These are phyloP conservation scores for Diospyros kaki DNA, from an alignment of 148 eudicot genomes.

Conservation along the genomic window DNA sequence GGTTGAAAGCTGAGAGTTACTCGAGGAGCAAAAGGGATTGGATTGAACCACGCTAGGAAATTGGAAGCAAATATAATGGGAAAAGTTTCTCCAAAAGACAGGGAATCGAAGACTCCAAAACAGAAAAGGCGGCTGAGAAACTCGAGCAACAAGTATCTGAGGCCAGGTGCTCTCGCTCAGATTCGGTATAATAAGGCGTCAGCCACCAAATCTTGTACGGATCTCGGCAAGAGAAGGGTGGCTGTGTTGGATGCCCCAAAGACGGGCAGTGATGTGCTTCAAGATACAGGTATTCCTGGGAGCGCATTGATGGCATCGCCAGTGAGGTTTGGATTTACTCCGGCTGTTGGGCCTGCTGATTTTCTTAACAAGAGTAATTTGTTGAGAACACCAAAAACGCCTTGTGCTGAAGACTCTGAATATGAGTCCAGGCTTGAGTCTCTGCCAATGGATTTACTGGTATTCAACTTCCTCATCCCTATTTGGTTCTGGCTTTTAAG, in stretches of 20 bases:
- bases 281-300: slow-evolving; percentile 21
- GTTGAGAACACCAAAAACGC: slow-evolving; percentile 77
- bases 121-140: slow-evolving; percentile 45
- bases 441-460: slow-evolving; percentile 90
- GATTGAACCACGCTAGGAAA: background rate
- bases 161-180: slow-evolving; percentile 91
- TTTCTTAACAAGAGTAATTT: slow-evolving; percentile 33
- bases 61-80: slow-evolving; percentile 41
- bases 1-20: background rate
- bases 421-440: slow-evolving; percentile 85
- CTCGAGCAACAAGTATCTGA: slow-evolving; percentile 57
- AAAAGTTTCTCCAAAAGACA: slow-evolving; percentile 56
- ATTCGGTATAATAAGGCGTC: slow-evolving; percentile 59
- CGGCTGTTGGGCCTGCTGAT: slow-evolving; percentile 27
- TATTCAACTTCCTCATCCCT: slow-evolving; percentile 22
- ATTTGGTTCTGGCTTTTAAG: slow-evolving; percentile 1
- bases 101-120: slow-evolving; percentile 51
- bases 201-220: slow-evolving; percentile 58
- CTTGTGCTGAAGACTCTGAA: slow-evolving; percentile 32
- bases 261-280: slow-evolving; percentile 18
- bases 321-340: slow-evolving; percentile 37
- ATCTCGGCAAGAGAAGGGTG: slow-evolving; percentile 79
- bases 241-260: slow-evolving; percentile 47
- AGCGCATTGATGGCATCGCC: slow-evolving; percentile 55
- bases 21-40: background rate